These are phyloP conservation scores for Narthecium ossifragum DNA, from an alignment of 106 monocot genomes.

Conservation along the genomic window DNA sequence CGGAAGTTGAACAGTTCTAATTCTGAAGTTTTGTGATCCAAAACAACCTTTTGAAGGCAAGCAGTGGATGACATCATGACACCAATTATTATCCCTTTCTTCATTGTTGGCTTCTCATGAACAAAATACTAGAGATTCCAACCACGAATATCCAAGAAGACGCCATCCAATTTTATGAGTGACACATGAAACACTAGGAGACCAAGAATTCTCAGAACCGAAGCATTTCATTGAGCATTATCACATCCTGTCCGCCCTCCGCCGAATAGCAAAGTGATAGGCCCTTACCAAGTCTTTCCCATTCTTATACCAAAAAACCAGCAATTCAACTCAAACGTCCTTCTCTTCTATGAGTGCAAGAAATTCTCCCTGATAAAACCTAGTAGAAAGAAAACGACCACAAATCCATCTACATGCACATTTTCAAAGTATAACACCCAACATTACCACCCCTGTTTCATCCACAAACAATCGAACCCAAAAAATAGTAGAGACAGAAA, in stretches of 20 bases:
- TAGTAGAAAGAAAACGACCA: not conserved
- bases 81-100: no score
- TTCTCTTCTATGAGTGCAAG: not conserved
- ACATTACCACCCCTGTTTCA: not conserved
- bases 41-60: no score
- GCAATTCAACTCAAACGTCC: not conserved
- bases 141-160: no score
- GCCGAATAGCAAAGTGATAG: not conserved
- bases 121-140: no score
- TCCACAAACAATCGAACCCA: not conserved
- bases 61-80: no score
- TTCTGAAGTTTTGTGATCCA: no score
- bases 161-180: no score
- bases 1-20: no score
- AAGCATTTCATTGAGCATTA: no score
- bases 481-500: not conserved
- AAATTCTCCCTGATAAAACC: not conserved
- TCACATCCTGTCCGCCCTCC: no score
- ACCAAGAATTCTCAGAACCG: not conserved
- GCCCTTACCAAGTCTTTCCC: not conserved
- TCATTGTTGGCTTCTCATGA: no score
- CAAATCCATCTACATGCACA: not conserved
- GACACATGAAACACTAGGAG: no score
- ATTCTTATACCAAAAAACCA: not conserved
- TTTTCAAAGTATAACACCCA: not conserved